Evolutionary conservation across 495 filamentous ascomycete genomes (phyloP).

Genomic region (Aspergillus egyptiacus): DNA sequence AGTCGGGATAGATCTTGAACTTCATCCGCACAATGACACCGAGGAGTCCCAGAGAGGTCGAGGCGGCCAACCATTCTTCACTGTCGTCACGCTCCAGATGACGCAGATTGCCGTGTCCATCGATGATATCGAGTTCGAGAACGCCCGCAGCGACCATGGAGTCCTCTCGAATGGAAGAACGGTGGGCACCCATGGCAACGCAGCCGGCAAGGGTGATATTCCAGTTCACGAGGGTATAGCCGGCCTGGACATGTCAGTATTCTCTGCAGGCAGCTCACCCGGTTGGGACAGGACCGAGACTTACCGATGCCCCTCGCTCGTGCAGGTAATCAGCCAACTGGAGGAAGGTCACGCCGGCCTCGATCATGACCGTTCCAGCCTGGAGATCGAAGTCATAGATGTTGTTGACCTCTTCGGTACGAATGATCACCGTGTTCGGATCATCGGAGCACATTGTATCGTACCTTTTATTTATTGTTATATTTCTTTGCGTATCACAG

Average conservation of each 20-base stretch:
- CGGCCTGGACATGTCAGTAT: not conserved
- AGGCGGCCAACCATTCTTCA: constrained; percentile 15
- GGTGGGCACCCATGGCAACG: constrained; percentile 15
- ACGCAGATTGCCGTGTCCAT: constrained; percentile 6
- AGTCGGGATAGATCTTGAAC: constrained; percentile 13
- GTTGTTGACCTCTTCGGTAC: constrained; percentile 10
- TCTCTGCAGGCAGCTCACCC: not conserved
- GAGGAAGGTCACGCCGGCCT: constrained; percentile 14
- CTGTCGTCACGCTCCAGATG: constrained; percentile 11
- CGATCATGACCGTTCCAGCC: constrained; percentile 13
- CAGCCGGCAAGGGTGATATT: constrained; percentile 14
- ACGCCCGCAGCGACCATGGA: constrained; percentile 15
- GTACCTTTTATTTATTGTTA: too few relatives aligned
- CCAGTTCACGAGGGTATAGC: constrained; percentile 16
- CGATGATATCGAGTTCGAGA: constrained; percentile 10
- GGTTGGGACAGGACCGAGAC: too few relatives aligned
- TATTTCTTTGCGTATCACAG: too few relatives aligned
- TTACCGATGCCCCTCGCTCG: constrained; percentile 5
- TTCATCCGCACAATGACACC: constrained; percentile 15
- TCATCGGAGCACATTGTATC: constrained; percentile 17
- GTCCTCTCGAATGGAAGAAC: constrained; percentile 12
- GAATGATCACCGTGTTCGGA: constrained; percentile 16
- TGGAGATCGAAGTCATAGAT: constrained; percentile 11
- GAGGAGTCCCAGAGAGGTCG: constrained; percentile 12
- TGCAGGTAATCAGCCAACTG: constrained; percentile 14